Evolutionary conservation across 2,329 filamentous ascomycete genomes (phyloP).

Genomic region (Pestalotiopsis sp.): DNA sequence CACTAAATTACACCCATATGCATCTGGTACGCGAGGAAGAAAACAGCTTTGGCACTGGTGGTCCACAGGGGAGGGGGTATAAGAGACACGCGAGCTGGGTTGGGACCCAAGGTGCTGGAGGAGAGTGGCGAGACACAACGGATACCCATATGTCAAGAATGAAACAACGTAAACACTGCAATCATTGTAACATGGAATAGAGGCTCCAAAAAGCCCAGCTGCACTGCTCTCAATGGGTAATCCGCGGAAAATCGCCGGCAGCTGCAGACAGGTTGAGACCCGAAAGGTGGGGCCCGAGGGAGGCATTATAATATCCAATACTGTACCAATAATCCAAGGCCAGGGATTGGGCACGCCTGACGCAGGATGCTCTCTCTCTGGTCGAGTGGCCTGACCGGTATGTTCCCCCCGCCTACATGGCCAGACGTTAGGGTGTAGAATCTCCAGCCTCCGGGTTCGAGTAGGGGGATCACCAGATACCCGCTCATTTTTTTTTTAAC

Average conservation of each 20-base stretch:
- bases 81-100: too few species aligned
- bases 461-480: background rate
- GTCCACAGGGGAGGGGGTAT: too few species aligned
- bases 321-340: background rate
- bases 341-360: background rate
- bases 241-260: background rate
- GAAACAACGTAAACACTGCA: too few species aligned
- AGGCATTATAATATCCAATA: background rate
- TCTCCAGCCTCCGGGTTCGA: background rate
- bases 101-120: too few species aligned
- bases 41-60: too few species aligned
- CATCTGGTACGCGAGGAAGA: too few species aligned
- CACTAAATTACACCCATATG: too few species aligned
- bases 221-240: too few species aligned
- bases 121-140: too few species aligned
- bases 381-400: background rate
- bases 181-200: too few species aligned
- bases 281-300: background rate
- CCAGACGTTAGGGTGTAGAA: conserved; percentile 11
- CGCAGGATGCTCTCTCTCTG: background rate
- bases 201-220: too few species aligned
- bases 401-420: background rate
- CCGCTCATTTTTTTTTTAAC: background rate
- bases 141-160: too few species aligned
- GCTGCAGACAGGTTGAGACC: background rate